These are phyloP conservation scores for Hypoxylon sp. DNA, from an alignment of 2,329 filamentous ascomycete species.

Conservation along the genomic window DNA sequence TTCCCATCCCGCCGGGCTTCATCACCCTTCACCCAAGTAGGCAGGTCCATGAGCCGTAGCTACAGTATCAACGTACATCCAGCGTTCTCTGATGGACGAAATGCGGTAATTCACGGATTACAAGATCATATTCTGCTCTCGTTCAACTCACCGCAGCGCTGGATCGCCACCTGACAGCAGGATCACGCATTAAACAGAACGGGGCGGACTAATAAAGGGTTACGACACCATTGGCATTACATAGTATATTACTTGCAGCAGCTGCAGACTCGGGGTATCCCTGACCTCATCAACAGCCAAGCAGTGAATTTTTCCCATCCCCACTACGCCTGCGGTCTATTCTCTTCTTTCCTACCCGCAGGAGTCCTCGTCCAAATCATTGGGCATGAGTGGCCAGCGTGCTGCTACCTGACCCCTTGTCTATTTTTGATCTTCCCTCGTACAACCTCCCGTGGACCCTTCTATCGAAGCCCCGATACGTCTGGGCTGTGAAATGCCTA, in stretches of 20 bases:
- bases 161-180: conserved; percentile 41
- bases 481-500: conserved; percentile 7
- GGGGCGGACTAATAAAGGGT: conserved; percentile 20
- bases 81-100: conserved; percentile 8
- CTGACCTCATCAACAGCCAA: conserved; percentile 45
- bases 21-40: conserved; percentile 29
- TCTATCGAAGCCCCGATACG: conserved; percentile 44
- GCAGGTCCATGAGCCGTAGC: conserved; percentile 31
- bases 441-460: conserved; percentile 42
- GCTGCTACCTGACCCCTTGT: conserved; percentile 51
- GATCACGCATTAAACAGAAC: conserved; percentile 32
- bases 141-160: conserved; percentile 33
- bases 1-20: conserved; percentile 20
- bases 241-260: conserved; percentile 49
- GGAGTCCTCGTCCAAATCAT: conserved; percentile 50
- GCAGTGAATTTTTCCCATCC: conserved; percentile 46
- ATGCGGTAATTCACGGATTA: conserved; percentile 14
- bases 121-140: conserved; percentile 12
- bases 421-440: conserved; percentile 47
- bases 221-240: conserved; percentile 45
- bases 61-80: conserved; percentile 3
- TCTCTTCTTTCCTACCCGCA: conserved; percentile 49
- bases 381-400: conserved; percentile 56
- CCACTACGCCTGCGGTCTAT: conserved; percentile 51
- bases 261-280: conserved; percentile 45